A percentile compares a stretch with the other conserved stretches of the same genome.
Conservation (phyloP, 2,329 filamentous ascomycete species). For the Epichloe elymi region DNA sequence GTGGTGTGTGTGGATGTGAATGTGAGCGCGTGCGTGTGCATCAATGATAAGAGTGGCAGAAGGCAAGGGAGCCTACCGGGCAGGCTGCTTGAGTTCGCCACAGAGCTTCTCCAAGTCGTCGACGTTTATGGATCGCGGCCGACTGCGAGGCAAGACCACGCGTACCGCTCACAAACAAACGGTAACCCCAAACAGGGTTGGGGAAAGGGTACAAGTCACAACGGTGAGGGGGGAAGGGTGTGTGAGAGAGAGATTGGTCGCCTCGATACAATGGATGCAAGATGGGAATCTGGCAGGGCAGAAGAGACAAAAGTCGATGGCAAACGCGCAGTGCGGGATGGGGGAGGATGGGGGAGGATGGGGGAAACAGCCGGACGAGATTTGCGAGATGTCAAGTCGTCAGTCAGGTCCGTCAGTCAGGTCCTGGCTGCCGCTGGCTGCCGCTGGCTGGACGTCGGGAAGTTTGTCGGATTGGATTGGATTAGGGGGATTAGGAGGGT, state of each 20-base stretch:
- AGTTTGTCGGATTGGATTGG: background rate
- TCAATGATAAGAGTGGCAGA: slow-evolving; percentile 2
- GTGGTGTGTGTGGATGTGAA: background rate
- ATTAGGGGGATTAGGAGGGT: slow-evolving; percentile 9
- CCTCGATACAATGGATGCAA: slow-evolving; percentile 4
- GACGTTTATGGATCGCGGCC: slow-evolving; percentile 9
- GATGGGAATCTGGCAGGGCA: slow-evolving; percentile 12
- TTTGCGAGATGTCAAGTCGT: slow-evolving; percentile 13
- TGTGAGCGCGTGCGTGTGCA: background rate
- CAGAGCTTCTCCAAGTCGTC: background rate
- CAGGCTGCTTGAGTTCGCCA: slow-evolving; percentile 6
- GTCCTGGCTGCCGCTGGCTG: background rate
- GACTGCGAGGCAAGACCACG: slow-evolving; percentile 13
- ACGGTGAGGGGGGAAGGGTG: background rate
- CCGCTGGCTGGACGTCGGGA: slow-evolving; percentile 1
- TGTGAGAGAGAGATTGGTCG: slow-evolving; percentile 6
- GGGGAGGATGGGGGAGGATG: background rate
- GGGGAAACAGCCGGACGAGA: background rate
- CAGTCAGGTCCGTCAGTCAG: too few species aligned
- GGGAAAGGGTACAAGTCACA: background rate
- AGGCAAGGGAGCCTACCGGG: slow-evolving; percentile 8
- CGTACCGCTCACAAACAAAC: slow-evolving; percentile 10
- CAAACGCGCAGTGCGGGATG: background rate
- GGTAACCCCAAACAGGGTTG: background rate
- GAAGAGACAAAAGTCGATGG: slow-evolving; percentile 6